Percentiles rank a stretch among this genome's conserved stretches.
phyloP scores from a whole-genome alignment of 163 green algal species.

The Chlamydomonas reinhardtii region DNA sequence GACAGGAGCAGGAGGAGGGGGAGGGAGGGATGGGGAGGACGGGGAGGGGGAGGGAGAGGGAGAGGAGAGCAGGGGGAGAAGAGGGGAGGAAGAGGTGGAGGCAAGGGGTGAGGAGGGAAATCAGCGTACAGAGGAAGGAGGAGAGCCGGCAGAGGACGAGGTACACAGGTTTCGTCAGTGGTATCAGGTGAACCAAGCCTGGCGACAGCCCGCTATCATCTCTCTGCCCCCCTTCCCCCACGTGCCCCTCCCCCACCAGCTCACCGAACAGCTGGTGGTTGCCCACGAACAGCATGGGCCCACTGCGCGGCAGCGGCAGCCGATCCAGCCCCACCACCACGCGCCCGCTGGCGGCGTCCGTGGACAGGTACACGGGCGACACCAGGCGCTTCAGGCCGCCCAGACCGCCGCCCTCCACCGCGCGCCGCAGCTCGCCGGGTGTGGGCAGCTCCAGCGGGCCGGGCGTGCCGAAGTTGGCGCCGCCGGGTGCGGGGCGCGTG shows the following conservation, averaged over 20 bases:
- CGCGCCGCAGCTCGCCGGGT: conserved; percentile 8
- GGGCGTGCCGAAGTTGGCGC: conserved; percentile 73
- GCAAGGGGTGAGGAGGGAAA: too few relatives aligned
- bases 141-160: too few relatives aligned
- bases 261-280: conserved; percentile 88
- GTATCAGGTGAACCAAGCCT: too few relatives aligned
- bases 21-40: conserved; percentile 41
- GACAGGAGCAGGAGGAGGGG: too few relatives aligned
- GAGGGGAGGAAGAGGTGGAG: conserved; percentile 63
- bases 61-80: conserved; percentile 56
- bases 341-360: conserved; percentile 51
- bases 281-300: conserved; percentile 87
- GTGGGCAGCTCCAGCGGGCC: conserved; percentile 83
- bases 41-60: conserved; percentile 75
- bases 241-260: neutral
- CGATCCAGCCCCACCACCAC: conserved; percentile 67
- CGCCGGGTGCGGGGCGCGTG: conserved; percentile 12
- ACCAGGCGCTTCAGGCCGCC: conserved; percentile 58
- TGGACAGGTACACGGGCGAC: conserved; percentile 85
- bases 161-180: too few relatives aligned
- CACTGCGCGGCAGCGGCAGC: conserved; percentile 56
- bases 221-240: neutral
- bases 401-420: neutral
- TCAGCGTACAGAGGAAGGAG: too few relatives aligned
- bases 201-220: too few relatives aligned